Percentiles rank a stretch among this genome's conserved stretches.
phyloP scores from a whole-genome alignment of 768 basidiomycete species.

The Termitomyces titanicus region DNA sequence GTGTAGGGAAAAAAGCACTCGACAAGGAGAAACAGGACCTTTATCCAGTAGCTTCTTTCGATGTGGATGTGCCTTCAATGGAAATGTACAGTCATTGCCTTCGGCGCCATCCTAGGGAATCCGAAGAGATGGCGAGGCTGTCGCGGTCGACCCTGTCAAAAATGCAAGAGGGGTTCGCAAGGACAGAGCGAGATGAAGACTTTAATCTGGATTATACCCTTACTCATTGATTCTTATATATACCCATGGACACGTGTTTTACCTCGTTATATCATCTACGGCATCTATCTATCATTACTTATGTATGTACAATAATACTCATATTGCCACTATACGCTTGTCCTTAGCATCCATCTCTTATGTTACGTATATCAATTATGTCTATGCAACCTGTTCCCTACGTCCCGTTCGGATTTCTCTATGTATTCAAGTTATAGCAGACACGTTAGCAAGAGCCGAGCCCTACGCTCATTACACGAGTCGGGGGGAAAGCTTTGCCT shows the following conservation, averaged over 20 bases:
- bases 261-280: neutral
- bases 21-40: neutral
- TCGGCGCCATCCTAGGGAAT: neutral
- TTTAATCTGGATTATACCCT: neutral
- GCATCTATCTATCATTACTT: neutral
- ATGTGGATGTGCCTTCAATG: neutral
- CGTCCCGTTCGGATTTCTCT: too few relatives aligned
- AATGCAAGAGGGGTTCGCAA: constrained; percentile 3
- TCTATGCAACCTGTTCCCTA: neutral
- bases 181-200: constrained; percentile 3
- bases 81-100: neutral
- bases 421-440: too few relatives aligned
- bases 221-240: neutral
- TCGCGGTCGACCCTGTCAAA: neutral
- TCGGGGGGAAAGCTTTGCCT: too few relatives aligned
- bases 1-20: constrained; percentile 3
- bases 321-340: neutral
- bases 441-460: too few relatives aligned
- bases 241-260: neutral
- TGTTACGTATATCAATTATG: neutral
- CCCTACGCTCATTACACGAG: too few relatives aligned
- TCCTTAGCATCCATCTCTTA: neutral
- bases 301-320: neutral
- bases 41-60: neutral
- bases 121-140: neutral